Base-by-base conservation (phyloP, 345 rosid genomes). In the Moricandia moricandioides region DNA sequence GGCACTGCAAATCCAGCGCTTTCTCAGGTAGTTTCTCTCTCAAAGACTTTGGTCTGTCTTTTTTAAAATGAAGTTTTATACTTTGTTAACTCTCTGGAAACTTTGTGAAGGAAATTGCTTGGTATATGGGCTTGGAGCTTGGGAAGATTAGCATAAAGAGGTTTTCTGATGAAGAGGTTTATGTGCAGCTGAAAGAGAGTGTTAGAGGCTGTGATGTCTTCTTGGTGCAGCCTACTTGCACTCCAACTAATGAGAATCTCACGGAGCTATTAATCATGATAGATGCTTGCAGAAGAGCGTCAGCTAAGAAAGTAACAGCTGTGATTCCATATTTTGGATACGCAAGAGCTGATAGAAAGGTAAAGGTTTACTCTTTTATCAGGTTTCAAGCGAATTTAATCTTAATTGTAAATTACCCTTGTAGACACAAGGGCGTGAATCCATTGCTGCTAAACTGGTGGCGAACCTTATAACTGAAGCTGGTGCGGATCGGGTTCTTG, bases 321-420 rank as follows among this genome's bases (percentile, higher is more conserved):
- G 98, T 95, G 40, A 90, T 95, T 83, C 98, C 98, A 0, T 94
- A 95, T 83, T 95, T 95, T 81, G 98, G 98, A 14, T 95, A 95
- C 73, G 99, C 99, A n/a, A 84, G 99, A 81, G 98, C 99, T 81
- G 99, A 95, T 78, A 86, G 99, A 70, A 95, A 95, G 98, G 98
- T 80, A 59, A 67, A 57, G 14, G 4, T 12, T 31, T 21, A 2
- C 12, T 61, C 52, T 39, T 21, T 74, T 14, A 8, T 26, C 56
- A 39, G 49, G 45, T 56, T 43, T 11, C 31, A 24, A 54, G 30
- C 13, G 1, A 55, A 21, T 55, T 55, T 24, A 10, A 55, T 8
- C 6, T 47, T 11, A 10, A n/a, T 1, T 51, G 7, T 55, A 10
- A 52, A 8, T 6, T 18, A 52, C 2, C 18, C 6, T 55, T 55